These are phyloP conservation scores for Kodamaea jinghongensis DNA, from an alignment of 805 yeast genomes.

Conservation along the genomic window DNA sequence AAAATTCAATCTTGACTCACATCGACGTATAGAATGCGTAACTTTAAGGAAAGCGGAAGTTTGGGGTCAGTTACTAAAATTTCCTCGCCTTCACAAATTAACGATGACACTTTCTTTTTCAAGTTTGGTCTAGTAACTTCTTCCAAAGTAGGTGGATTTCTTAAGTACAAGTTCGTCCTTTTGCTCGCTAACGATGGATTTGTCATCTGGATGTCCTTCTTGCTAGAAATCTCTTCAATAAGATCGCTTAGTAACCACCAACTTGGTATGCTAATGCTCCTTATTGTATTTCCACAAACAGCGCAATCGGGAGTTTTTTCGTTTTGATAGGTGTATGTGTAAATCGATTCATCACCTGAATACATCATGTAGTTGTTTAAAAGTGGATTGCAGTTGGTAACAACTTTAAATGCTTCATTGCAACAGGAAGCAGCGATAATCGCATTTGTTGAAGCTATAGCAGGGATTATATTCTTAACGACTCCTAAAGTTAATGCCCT, in stretches of 20 bases:
- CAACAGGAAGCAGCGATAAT: slow-evolving; percentile 86
- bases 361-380: slow-evolving; percentile 82
- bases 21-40: slow-evolving; percentile 3
- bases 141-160: slow-evolving; percentile 46
- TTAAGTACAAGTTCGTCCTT: slow-evolving; percentile 41
- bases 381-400: slow-evolving; percentile 65
- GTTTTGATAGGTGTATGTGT: slow-evolving; percentile 68
- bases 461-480: slow-evolving; percentile 88
- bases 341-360: slow-evolving; percentile 77
- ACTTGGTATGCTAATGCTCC: slow-evolving; percentile 20
- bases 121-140: slow-evolving; percentile 46
- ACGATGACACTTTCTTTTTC: slow-evolving; percentile 24
- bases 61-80: slow-evolving; percentile 51
- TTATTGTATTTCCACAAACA: slow-evolving; percentile 61
- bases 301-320: slow-evolving; percentile 62
- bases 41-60: slow-evolving; percentile 43
- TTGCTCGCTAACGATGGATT: slow-evolving; percentile 48
- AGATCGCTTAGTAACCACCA: slow-evolving; percentile 38
- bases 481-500: slow-evolving; percentile 76
- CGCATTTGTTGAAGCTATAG: slow-evolving; percentile 93
- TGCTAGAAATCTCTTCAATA: slow-evolving; percentile 36
- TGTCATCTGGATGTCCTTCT: slow-evolving; percentile 31
- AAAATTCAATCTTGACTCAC: background rate
- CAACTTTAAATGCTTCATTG: slow-evolving; percentile 77
- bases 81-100: slow-evolving; percentile 47